Base-by-base conservation (phyloP, 441 rosid genomes). In the Erodium moschatum region DNA sequence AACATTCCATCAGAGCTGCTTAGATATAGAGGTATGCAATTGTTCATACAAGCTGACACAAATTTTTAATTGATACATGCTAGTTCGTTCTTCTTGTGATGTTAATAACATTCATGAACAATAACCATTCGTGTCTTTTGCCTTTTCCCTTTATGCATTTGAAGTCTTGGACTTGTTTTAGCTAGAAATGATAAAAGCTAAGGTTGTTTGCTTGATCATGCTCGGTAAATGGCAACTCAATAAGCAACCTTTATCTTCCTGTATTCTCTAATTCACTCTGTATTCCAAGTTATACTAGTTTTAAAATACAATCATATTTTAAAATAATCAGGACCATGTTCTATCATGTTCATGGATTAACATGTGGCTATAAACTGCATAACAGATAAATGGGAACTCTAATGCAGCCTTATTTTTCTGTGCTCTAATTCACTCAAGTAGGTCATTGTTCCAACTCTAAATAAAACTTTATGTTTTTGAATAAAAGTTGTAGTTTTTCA, bases 1-100 rank as follows among this genome's bases (percentile, higher is more conserved):
- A 68, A 94, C 99, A 64, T 91, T 83, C 81, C 99, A 94, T 81
- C 94, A 73, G 81, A 85, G 78, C 85, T 94, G 99, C 93, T 82
- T 91, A 38, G 86, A 78, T 70, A 85, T 94, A 70, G 72, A 86
- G 91, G 99, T 94, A 76, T 29, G 76, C 68, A 21, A 75, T 5
- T 9, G 11, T 54, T 74, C 52, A 11, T 50, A 44, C 64, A 6
- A 48, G 20, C 7, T 50, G 42, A 4, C n/a, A 8, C 16, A 13
- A 42, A 31, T 5, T 15, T 24, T 56, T 56, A 7, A 18, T 56
- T 56, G 21, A 20, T 18, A 56, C 24, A 18, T 56, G 9, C 27
- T 18, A 16, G 10, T 15, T 56, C 21, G 21, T 56, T 56, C 12
- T 15, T 56, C 27, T 56, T 19, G 24, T 56, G 24, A 56, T 56